Conservation (phyloP, 2,329 filamentous ascomycete genomes). For the Orbilia blumenaviensis region DNA sequence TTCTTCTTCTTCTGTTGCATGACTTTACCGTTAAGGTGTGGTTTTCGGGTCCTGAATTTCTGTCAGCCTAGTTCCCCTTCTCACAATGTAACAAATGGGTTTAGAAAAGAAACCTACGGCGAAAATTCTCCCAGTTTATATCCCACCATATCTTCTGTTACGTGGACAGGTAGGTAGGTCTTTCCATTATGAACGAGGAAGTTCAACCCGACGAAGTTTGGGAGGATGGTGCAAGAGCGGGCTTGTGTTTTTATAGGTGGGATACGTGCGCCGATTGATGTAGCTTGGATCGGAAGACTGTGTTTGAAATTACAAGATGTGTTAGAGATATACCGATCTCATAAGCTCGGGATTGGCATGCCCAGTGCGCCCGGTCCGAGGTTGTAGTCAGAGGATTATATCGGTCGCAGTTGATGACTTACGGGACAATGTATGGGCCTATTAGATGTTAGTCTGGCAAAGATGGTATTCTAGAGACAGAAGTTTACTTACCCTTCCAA, state of each 20-base stretch:
- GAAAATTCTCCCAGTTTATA: conserved; percentile 94
- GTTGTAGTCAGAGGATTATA: background rate
- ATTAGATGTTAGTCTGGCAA: conserved; percentile 54
- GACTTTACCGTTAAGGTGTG: conserved; percentile 6
- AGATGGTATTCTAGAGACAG: background rate
- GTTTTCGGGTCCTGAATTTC: conserved; percentile 32
- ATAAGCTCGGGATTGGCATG: conserved; percentile 54
- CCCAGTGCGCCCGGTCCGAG: no score
- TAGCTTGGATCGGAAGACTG: conserved; percentile 62
- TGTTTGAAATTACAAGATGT: background rate
- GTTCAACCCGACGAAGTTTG: conserved; percentile 87
- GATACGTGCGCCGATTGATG: conserved; percentile 70
- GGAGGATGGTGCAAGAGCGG: conserved; percentile 85
- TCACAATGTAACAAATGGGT: background rate
- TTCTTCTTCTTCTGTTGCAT: conserved; percentile 13
- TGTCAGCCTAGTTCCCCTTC: background rate
- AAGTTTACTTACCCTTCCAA: conserved; percentile 76
- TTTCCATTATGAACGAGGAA: conserved; percentile 95
- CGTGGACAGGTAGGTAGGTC: conserved; percentile 79
- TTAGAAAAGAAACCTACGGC: conserved; percentile 69
- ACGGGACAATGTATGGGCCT: conserved; percentile 78
- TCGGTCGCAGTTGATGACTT: conserved; percentile 61
- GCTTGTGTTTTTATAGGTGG: conserved; percentile 86
- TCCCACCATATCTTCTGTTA: conserved; percentile 96
- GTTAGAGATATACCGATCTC: conserved; percentile 25